These are phyloP conservation scores for Cubamyces lactineus DNA, from an alignment of 768 basidiomycete species.

Conservation along the genomic window DNA sequence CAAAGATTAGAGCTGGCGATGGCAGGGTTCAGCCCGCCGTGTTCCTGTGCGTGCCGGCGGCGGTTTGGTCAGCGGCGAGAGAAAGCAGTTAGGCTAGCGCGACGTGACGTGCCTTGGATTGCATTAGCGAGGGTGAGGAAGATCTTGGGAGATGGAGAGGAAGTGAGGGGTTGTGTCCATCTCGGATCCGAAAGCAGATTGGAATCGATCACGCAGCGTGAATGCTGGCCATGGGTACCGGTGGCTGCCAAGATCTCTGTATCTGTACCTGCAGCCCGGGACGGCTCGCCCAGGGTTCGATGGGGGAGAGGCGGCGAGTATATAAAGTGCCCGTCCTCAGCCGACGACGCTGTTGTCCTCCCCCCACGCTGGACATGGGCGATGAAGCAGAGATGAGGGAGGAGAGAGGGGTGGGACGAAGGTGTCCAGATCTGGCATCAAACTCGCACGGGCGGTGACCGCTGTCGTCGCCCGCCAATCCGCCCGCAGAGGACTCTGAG, in stretches of 20 bases:
- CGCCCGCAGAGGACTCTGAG: not conserved
- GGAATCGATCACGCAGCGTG: slow-evolving; percentile 32
- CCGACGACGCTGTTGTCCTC: not conserved
- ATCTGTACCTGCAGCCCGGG: slow-evolving; percentile 19
- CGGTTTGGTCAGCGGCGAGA: too few relatives aligned
- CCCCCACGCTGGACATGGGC: not conserved
- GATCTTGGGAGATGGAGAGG: not conserved
- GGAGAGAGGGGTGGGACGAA: slow-evolving; percentile 4
- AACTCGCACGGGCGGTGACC: slow-evolving; percentile 19
- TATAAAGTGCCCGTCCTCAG: slow-evolving; percentile 13
- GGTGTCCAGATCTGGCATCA: slow-evolving; percentile 18
- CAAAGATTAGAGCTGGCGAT: too few relatives aligned
- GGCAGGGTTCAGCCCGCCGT: too few relatives aligned
- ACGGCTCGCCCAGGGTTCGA: slow-evolving; percentile 18
- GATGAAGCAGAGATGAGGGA: not conserved
- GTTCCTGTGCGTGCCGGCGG: too few relatives aligned
- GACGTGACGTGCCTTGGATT: not conserved
- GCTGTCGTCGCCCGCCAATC: slow-evolving; percentile 13
- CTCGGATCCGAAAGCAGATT: slow-evolving; percentile 24
- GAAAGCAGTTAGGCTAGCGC: not conserved
- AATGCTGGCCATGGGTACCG: slow-evolving; percentile 19
- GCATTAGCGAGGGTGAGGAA: not conserved
- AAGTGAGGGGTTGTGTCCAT: slow-evolving; percentile 7
- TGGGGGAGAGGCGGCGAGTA: slow-evolving; percentile 10
- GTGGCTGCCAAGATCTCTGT: slow-evolving; percentile 21